Percentiles rank a stretch among this genome's conserved stretches.
phyloP scores from a whole-genome alignment of 1,284 basidiomycete genomes.

The Cryptococcus deneoformans region DNA sequence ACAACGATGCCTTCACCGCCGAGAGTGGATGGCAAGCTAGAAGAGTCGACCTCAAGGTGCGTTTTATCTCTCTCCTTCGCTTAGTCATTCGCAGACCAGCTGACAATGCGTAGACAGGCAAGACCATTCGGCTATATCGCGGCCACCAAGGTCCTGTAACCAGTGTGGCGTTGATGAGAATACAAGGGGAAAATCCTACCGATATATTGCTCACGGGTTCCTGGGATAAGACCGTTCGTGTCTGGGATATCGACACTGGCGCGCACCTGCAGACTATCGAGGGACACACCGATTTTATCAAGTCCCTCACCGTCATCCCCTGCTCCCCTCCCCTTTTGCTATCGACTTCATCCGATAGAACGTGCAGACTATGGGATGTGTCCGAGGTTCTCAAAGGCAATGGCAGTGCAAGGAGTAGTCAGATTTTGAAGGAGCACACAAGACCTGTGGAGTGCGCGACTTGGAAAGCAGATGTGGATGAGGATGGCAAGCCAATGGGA shows the following conservation, averaged over 20 bases:
- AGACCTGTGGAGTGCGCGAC: constrained; percentile 34
- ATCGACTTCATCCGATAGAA: constrained; percentile 88
- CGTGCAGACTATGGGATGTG: constrained; percentile 76
- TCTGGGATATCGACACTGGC: constrained; percentile 75
- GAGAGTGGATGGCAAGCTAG: constrained; percentile 75
- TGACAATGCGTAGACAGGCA: constrained; percentile 61
- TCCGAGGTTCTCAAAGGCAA: constrained; percentile 31
- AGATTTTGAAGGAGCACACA: constrained; percentile 37
- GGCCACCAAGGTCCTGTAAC: constrained; percentile 88
- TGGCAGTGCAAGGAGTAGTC: constrained; percentile 46
- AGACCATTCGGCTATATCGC: constrained; percentile 67
- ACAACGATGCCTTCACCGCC: constrained; percentile 72
- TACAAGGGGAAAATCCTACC: background rate
- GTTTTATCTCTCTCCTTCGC: constrained; percentile 9
- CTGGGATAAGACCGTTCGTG: constrained; percentile 85
- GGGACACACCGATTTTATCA: constrained; percentile 87
- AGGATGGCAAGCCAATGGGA: constrained; percentile 49
- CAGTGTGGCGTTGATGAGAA: constrained; percentile 61
- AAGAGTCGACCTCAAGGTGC: constrained; percentile 70
- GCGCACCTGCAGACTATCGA: constrained; percentile 63
- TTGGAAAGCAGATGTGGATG: constrained; percentile 16
- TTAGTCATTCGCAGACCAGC: background rate
- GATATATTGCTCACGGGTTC: constrained; percentile 69
- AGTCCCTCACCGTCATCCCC: constrained; percentile 70
- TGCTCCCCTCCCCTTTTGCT: constrained; percentile 59